These are phyloP conservation scores for Talaromyces borbonicus DNA, from an alignment of 495 filamentous ascomycete species.

Conservation along the genomic window DNA sequence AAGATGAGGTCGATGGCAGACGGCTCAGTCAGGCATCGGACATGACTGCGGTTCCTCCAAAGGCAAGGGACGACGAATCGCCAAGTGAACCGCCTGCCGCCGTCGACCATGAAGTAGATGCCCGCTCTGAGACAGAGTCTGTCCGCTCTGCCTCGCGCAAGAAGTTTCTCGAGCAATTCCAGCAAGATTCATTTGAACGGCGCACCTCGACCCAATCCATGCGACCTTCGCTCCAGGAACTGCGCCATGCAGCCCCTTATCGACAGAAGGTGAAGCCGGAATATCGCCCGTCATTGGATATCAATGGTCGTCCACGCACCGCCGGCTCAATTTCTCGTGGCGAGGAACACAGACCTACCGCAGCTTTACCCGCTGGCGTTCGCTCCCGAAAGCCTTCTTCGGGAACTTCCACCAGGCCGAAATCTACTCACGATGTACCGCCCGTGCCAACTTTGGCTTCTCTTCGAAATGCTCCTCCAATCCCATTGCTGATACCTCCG, in stretches of 20 bases:
- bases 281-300: slow-evolving; percentile 69
- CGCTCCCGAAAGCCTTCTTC: slow-evolving; percentile 32
- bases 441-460: slow-evolving; percentile 21
- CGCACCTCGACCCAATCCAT: slow-evolving; percentile 55
- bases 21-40: slow-evolving; percentile 30
- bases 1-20: too few species aligned
- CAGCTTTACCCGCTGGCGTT: slow-evolving; percentile 49
- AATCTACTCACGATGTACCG: slow-evolving; percentile 31
- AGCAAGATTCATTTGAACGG: slow-evolving; percentile 27
- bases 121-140: slow-evolving; percentile 6
- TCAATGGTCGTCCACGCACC: slow-evolving; percentile 53
- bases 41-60: slow-evolving; percentile 26
- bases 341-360: slow-evolving; percentile 57
- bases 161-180: slow-evolving; percentile 28
- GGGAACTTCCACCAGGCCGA: slow-evolving; percentile 25
- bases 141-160: slow-evolving; percentile 5
- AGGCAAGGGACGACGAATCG: background rate
- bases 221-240: slow-evolving; percentile 49
- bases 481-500: slow-evolving; percentile 39
- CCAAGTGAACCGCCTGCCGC: background rate
- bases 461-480: slow-evolving; percentile 27
- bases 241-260: slow-evolving; percentile 45
- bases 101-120: slow-evolving; percentile 6
- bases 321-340: slow-evolving; percentile 34
- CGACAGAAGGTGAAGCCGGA: slow-evolving; percentile 75